Percentiles rank a stretch among this genome's conserved stretches.
phyloP scores from a whole-genome alignment of 306 rosid species.

The Prunus mira region DNA sequence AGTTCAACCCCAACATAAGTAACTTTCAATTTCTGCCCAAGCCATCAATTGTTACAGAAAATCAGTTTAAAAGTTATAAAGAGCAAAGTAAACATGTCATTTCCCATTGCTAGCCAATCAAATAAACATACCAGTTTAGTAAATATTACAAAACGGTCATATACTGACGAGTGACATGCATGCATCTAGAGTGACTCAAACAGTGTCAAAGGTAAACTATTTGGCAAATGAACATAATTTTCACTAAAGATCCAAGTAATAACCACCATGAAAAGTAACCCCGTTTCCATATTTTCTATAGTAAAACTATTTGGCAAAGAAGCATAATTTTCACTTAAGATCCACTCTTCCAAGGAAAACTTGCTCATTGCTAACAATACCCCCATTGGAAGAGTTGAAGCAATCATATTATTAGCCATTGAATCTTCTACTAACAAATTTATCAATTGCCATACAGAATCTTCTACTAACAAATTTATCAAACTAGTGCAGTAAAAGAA shows the following conservation, averaged over 20 bases:
- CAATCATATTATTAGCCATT: background rate
- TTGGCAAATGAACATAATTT: background rate
- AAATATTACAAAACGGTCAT: background rate
- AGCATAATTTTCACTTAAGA: background rate
- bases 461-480: background rate
- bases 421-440: background rate
- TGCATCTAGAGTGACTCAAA: background rate
- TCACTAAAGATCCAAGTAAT: background rate
- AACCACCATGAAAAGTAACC: background rate
- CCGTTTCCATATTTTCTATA: background rate
- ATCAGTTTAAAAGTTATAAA: slow-evolving; percentile 14
- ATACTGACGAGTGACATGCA: background rate
- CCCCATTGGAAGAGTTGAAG: background rate
- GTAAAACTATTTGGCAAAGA: background rate
- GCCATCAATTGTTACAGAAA: slow-evolving; percentile 28
- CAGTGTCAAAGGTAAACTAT: background rate
- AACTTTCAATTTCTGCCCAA: slow-evolving; percentile 81
- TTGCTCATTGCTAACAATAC: background rate
- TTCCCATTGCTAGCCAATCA: background rate
- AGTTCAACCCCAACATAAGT: slow-evolving; percentile 86
- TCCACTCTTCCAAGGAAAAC: background rate
- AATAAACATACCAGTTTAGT: background rate
- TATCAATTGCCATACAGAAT: background rate
- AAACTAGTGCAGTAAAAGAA: background rate
- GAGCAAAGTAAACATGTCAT: background rate